phyloP scores from a whole-genome alignment of 495 filamentous ascomycete species.

The Lasiosphaeria hispida region DNA sequence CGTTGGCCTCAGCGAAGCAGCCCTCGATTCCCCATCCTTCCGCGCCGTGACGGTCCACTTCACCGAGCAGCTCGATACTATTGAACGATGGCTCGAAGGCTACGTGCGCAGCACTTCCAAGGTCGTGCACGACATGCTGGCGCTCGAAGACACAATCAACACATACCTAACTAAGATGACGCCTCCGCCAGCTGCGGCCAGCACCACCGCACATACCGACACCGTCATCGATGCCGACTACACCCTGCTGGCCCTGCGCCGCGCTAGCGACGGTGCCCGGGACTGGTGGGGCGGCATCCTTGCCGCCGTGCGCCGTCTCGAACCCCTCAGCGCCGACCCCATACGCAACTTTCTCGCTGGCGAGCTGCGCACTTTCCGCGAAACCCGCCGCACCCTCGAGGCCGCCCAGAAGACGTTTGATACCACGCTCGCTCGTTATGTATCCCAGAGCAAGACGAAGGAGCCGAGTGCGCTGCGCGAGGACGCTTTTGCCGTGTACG shows the following conservation, averaged over 20 bases:
- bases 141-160: slow-evolving; percentile 68
- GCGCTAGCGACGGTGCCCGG: slow-evolving; percentile 77
- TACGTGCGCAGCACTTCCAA: slow-evolving; percentile 78
- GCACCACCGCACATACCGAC: slow-evolving; percentile 70
- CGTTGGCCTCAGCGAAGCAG: slow-evolving; percentile 90
- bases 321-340: slow-evolving; percentile 74
- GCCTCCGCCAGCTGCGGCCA: slow-evolving; percentile 63
- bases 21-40: slow-evolving; percentile 93
- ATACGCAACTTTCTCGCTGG: slow-evolving; percentile 70
- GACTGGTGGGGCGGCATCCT: slow-evolving; percentile 85
- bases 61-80: slow-evolving; percentile 82
- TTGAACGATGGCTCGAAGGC: slow-evolving; percentile 91
- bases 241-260: slow-evolving; percentile 78
- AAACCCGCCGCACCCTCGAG: slow-evolving; percentile 71
- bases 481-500: slow-evolving; percentile 94
- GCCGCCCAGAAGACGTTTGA: slow-evolving; percentile 82
- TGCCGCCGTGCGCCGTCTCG: slow-evolving; percentile 67
- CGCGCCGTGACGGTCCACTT: slow-evolving; percentile 86
- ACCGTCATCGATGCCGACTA: slow-evolving; percentile 90
- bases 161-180: slow-evolving; percentile 68
- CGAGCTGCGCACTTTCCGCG: slow-evolving; percentile 63
- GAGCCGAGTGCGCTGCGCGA: slow-evolving; percentile 87
- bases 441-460: slow-evolving; percentile 84
- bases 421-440: slow-evolving; percentile 71
- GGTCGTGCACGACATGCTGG: slow-evolving; percentile 68